These are phyloP conservation scores for Thelonectria olida DNA, from an alignment of 2,329 filamentous ascomycete genomes.

Conservation along the genomic window DNA sequence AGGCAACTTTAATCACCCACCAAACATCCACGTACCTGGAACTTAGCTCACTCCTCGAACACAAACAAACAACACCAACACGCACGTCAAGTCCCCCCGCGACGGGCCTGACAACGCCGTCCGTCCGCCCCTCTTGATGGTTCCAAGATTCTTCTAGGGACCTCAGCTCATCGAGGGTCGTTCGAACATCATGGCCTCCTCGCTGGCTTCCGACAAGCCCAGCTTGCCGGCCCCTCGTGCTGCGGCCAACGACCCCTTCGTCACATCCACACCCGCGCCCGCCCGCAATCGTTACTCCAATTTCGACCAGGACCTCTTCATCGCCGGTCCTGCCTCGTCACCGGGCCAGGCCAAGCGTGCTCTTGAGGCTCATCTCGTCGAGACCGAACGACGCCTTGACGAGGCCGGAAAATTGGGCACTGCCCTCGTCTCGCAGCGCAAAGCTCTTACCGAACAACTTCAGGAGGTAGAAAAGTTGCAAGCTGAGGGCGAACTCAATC, in stretches of 20 bases:
- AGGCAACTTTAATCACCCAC: constrained; percentile 37
- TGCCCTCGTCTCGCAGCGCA: constrained; percentile 85
- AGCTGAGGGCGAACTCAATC: constrained; percentile 79
- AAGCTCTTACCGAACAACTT: constrained; percentile 81
- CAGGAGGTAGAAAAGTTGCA: constrained; percentile 84
- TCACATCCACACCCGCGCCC: constrained; percentile 55
- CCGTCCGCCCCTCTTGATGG: constrained; percentile 39
- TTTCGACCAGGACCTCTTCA: constrained; percentile 84
- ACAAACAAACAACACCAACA: constrained; percentile 28
- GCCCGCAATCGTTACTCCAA: constrained; percentile 77
- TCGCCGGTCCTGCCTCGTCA: constrained; percentile 78
- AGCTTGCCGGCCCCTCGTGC: constrained; percentile 50
- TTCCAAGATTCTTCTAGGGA: constrained; percentile 40
- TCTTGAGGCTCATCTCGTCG: constrained; percentile 88
- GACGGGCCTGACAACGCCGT: constrained; percentile 40
- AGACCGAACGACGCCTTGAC: constrained; percentile 90
- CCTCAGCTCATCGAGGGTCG: constrained; percentile 35
- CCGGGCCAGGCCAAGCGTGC: constrained; percentile 88
- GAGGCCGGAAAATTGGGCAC: constrained; percentile 91
- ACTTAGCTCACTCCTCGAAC: constrained; percentile 21
- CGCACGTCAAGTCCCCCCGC: constrained; percentile 25
- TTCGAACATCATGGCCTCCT: constrained; percentile 53
- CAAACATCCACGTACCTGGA: not conserved
- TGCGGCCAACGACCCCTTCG: constrained; percentile 65
- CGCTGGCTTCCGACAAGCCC: constrained; percentile 53